phyloP scores from a whole-genome alignment of 768 basidiomycete species.

The Rhizopogon salebrosus region DNA sequence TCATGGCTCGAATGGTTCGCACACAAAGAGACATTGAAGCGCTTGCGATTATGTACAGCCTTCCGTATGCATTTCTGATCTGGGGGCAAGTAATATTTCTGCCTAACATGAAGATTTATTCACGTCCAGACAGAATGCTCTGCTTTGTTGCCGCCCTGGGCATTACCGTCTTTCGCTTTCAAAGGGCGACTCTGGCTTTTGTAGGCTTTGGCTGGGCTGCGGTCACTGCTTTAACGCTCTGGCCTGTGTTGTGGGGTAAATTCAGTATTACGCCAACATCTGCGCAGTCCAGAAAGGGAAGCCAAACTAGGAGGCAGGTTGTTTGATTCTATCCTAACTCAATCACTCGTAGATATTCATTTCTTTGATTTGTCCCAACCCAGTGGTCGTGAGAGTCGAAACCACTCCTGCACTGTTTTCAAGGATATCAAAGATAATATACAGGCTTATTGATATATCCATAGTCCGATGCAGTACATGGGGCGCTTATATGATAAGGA shows the following conservation, averaged over 20 bases:
- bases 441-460: neutral
- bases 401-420: neutral
- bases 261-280: neutral
- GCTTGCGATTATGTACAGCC: slow-evolving; percentile 26
- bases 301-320: neutral
- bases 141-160: slow-evolving; percentile 5
- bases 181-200: neutral
- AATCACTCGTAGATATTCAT: neutral
- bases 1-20: slow-evolving; percentile 14
- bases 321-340: neutral
- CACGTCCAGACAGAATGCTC: slow-evolving; percentile 1
- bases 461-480: neutral
- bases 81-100: slow-evolving; percentile 15
- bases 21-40: slow-evolving; percentile 18
- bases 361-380: neutral
- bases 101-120: neutral
- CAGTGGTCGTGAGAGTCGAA: neutral
- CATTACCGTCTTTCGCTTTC: neutral
- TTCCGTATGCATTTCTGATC: slow-evolving; percentile 28
- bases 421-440: neutral
- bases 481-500: neutral
- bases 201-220: slow-evolving; percentile 1
- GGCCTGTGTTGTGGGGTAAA: slow-evolving; percentile 1
- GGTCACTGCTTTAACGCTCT: neutral
- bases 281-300: neutral